Evolutionary conservation across 2,329 filamentous ascomycete species (phyloP), one percentile per base, ranked within the genome.

Genomic region (Lasiodiplodia gonubiensis): DNA sequence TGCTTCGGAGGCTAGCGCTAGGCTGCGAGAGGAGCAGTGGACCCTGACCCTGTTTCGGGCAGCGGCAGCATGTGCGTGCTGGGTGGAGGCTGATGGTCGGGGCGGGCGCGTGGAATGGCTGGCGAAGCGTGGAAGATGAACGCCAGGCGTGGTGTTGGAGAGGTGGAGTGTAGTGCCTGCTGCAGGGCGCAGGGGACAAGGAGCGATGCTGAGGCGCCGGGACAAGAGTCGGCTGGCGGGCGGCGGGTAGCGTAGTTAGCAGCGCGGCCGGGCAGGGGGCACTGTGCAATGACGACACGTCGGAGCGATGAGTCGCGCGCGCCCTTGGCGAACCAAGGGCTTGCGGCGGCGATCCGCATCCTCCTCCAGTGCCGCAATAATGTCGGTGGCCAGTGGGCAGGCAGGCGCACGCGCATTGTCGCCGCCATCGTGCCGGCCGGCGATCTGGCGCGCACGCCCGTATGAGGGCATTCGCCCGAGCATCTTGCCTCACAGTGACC

Each of bases 21-120:
- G 35, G 51, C 35, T 46, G 37, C 48, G 23, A 48, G 53, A 57
- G 10, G 21, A 57, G 46, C 30, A 59, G 64, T 59, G 64, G 64
- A 60, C 53, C 53, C 54, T 57, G 64, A 67, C 33, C 54, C 64
- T 67, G 64, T 60, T 60, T 67, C 54, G 64, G 54, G 64, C 64
- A 46, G 64, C 64, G 53, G 64, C 54, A 51, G 64, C 42, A 51
- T 64, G 61, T 52, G 60, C 35, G 61, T 33, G 27, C 42, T 23
- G 42, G 51, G 61, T 64, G 61, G 21, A 21, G 46, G 60, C 33
- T 37, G 37, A 27, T 25, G 60, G 23, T 30, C 46, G 60, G 42
- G 18, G 39, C 37, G 60, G 60, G 60, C 60, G 60, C 49, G 61
- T 54, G 61, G 59, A 63, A 51, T 46, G 46, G 59, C 42, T 30